Evolutionary conservation across 2,329 filamentous ascomycete species (phyloP).

Genomic region (Emergomyces pasteurianus): DNA sequence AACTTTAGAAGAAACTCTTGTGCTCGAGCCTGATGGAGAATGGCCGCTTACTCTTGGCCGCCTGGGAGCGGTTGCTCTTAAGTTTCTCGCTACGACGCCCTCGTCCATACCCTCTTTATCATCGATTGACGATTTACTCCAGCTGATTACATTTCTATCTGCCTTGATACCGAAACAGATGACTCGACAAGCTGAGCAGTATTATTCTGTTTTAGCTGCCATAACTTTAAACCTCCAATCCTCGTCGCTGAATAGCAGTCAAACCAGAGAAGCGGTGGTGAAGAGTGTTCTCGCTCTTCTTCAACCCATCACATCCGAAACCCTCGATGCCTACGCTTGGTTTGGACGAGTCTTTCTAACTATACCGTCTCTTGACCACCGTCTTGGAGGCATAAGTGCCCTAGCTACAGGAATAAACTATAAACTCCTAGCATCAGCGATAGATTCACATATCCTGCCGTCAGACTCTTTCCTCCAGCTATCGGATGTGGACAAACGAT

Average conservation of each 20-base stretch:
- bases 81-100: constrained; percentile 20
- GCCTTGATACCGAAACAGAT: constrained; percentile 29
- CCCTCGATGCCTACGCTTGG: constrained; percentile 33
- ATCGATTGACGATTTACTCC: constrained; percentile 23
- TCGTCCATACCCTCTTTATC: constrained; percentile 12
- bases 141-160: constrained; percentile 25
- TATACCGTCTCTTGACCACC: constrained; percentile 28
- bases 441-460: constrained; percentile 22
- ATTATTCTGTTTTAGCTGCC: constrained; percentile 29
- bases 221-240: constrained; percentile 20
- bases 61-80: constrained; percentile 26
- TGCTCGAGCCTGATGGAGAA: constrained; percentile 25
- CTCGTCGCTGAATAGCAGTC: constrained; percentile 9
- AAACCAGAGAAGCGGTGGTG: constrained; percentile 20
- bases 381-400: constrained; percentile 27
- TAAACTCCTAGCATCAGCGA: constrained; percentile 33
- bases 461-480: constrained; percentile 18
- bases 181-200: constrained; percentile 25
- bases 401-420: constrained; percentile 41
- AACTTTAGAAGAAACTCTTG: constrained; percentile 26
- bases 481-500: constrained; percentile 29
- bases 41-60: constrained; percentile 30
- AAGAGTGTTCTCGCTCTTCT: constrained; percentile 31
- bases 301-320: constrained; percentile 31
- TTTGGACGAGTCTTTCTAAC: constrained; percentile 37